phyloP scores from a whole-genome alignment of 345 rosid species.

The Passiflora organensis region DNA sequence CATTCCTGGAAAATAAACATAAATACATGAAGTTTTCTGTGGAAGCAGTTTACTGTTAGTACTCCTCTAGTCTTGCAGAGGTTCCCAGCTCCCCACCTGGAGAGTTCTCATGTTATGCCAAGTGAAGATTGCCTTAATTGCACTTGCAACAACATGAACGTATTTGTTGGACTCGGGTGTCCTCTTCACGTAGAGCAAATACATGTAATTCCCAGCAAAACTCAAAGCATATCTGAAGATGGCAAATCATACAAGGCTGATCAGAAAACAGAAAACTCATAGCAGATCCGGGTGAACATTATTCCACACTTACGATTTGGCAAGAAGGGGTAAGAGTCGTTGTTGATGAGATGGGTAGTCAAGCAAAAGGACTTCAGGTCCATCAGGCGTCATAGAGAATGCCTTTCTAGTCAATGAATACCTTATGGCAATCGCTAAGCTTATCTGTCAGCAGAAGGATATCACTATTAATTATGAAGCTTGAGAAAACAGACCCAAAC shows the following conservation, averaged over 20 bases:
- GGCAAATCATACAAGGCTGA: conserved; percentile 5
- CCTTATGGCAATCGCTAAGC: conserved; percentile 74
- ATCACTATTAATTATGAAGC: neutral
- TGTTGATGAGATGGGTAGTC: too few relatives aligned
- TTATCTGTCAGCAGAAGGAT: conserved; percentile 40
- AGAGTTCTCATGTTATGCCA: conserved; percentile 97
- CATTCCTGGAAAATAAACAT: conserved; percentile 21
- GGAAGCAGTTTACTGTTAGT: neutral
- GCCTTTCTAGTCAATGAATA: conserved; percentile 79
- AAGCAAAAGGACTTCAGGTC: too few relatives aligned
- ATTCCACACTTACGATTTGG: conserved; percentile 60
- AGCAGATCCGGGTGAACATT: neutral
- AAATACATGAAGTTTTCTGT: conserved; percentile 2
- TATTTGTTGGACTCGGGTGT: too few relatives aligned
- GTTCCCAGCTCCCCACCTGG: conserved; percentile 46
- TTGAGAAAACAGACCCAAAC: too few relatives aligned
- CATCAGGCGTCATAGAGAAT: too few relatives aligned
- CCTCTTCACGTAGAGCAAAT: conserved; percentile 63
- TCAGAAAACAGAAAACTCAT: neutral
- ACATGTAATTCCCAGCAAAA: conserved; percentile 72
- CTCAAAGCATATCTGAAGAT: conserved; percentile 74
- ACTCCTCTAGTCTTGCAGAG: neutral
- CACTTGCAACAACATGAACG: conserved; percentile 79
- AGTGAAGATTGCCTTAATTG: conserved; percentile 64
- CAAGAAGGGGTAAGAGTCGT: conserved; percentile 87